Base-by-base conservation (phyloP, 176 grass and related monocot species). In the Typha latifolia region DNA sequence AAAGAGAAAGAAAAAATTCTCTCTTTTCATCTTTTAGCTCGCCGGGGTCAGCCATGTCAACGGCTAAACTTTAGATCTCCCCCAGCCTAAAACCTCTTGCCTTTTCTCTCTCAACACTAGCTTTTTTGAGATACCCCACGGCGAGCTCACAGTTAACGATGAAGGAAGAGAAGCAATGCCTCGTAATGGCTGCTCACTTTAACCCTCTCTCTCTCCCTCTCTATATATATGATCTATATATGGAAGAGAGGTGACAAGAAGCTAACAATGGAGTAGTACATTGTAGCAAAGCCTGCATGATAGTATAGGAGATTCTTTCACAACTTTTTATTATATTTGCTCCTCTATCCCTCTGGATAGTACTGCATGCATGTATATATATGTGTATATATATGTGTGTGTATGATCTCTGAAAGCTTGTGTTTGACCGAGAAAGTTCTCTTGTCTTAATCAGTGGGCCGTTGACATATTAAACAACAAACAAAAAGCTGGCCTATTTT, bases 371-470 rank as follows among this genome's bases (percentile, higher is more conserved):
- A 49, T 49, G 32, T n/a, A 12, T 2, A 32, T 10, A 3, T 18
- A 34, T 72, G 68, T 63, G 55, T 71, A 48, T 50, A 62, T 67
- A 48, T 76, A 69, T 71, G 51, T 73, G 63, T 74, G 12, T 69
- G 12, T 47, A 14, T 21, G 14, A 47, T 29, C 56, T 26, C 43
- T 49, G 71, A 37, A 59, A 37, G 47, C 21, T 3, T 34, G 3
- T 12, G 64, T 73, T 73, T 81, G 83, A 81, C 78, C 56, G 29
- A 64, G 43, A 80, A 76, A 76, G 77, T 62, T 66, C 77, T 62
- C 29, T 76, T 62, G 77, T 72, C 82, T 69, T 72, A 47, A 62
- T 67, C 53, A 37, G 15, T 24, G 49, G 71, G 48, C 61, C 82
- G 82, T 86, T 85, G 87, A 83, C 87, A 70, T 63, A 56, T 26